Base-by-base conservation (phyloP, 2,329 filamentous ascomycete genomes). In the Sordariomycetes sp. region DNA sequence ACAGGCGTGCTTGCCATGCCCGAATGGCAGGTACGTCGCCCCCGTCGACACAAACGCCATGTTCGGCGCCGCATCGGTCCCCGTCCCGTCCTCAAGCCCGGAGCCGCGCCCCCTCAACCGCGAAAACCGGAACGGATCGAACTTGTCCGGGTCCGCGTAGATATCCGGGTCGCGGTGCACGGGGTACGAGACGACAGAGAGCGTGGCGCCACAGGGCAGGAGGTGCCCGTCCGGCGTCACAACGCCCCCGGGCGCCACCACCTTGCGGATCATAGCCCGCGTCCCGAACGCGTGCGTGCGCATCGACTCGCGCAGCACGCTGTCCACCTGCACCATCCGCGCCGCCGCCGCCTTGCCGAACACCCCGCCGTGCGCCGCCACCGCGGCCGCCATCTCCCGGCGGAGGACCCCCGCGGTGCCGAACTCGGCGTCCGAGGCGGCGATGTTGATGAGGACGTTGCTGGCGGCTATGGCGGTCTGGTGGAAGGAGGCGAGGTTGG, bases 401-500 rank as follows among this genome's bases (percentile, higher is more conserved):
- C 59, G 53, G 48, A 60, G 53, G 53, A 40, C 22, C 1, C 46
- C 25, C 10, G 58, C 50, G 24, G 59, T 60, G 8, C 57, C 53
- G 25, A 59, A 60, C 57, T 57, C 59, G 3, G 24, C 53, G 57
- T 60, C 28, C 1, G 59, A 60, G 11, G 57, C 59, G 35, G 57
- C 57, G 18, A 60, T 60, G 48, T 60, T 60, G 35, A 60, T 54
- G 16, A 60, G 53, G 18, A 60, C 35, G 28, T 60, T 60, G 25
- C 56, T 60, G 32, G 59, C 57, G 2, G 56, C 57, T 14, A 60
- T 40, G 16, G 59, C 59, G 12, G 59, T 60, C 37, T 60, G 59
- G 24, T 60, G 59, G 37, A 59, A 59, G n/a, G 59, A 59, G 37
- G 60, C 53, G 52, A 55, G 32, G 25, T 55, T 61, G 54, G 62